phyloP scores from a whole-genome alignment of 345 rosid species.

The Garcia nutans region DNA sequence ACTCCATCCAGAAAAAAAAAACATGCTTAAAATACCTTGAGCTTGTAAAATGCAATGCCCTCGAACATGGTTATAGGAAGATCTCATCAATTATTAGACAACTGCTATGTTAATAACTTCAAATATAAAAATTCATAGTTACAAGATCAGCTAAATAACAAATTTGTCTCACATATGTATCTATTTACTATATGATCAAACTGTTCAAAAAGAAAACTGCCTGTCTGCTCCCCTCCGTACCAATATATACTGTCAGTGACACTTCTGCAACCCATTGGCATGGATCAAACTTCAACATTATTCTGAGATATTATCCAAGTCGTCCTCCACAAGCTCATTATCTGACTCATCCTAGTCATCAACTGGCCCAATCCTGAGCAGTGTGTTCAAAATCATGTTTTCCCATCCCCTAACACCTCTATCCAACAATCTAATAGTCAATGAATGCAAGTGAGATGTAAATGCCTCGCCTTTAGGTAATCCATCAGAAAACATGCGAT shows the following conservation, averaged over 20 bases:
- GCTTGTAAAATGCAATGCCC: neutral
- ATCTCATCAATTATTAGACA: neutral
- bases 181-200: neutral
- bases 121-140: neutral
- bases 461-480: neutral
- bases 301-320: neutral
- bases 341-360: slow-evolving; percentile 23
- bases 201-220: neutral
- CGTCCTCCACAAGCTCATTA: slow-evolving; percentile 19
- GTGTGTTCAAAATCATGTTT: slow-evolving; percentile 24
- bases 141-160: neutral
- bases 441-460: slow-evolving; percentile 13
- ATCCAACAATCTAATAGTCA: slow-evolving; percentile 26
- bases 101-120: neutral
- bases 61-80: neutral
- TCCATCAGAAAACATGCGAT: neutral
- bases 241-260: neutral
- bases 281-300: neutral
- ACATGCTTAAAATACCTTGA: no score
- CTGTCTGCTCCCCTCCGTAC: neutral
- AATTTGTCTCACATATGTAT: neutral
- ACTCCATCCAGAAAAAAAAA: no score
- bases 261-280: neutral
- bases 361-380: slow-evolving; percentile 13
- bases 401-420: slow-evolving; percentile 42